These are phyloP conservation scores for Penicillium argentinense DNA, from an alignment of 495 filamentous ascomycete genomes.

Conservation along the genomic window DNA sequence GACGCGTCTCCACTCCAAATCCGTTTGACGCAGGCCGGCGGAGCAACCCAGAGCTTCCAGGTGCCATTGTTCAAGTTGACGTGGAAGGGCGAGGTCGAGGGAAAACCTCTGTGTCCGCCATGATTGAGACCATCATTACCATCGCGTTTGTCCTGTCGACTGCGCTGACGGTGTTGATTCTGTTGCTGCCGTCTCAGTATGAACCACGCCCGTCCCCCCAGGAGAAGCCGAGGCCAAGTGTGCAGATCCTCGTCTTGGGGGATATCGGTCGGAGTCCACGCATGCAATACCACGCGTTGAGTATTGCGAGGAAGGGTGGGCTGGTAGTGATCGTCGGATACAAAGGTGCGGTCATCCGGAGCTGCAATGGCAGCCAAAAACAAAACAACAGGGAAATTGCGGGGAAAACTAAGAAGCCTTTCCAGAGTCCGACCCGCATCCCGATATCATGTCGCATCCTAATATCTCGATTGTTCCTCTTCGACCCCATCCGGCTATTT, in stretches of 20 bases:
- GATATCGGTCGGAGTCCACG: constrained; percentile 95
- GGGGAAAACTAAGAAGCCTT: background rate
- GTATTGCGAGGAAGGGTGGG: constrained; percentile 80
- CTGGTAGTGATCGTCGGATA: constrained; percentile 88
- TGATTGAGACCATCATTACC: constrained; percentile 44
- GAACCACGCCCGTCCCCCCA: constrained; percentile 9
- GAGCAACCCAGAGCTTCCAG: too few species aligned
- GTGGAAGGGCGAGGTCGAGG: too few species aligned
- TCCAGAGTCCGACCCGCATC: constrained; percentile 68
- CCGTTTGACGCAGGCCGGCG: too few species aligned
- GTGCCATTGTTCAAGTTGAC: too few species aligned
- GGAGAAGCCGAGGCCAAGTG: constrained; percentile 34
- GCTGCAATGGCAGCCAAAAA: constrained; percentile 13
- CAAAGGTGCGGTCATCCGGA: too few species aligned
- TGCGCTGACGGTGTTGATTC: constrained; percentile 47
- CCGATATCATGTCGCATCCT: constrained; percentile 64
- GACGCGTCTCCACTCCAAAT: background rate
- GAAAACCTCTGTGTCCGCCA: too few species aligned
- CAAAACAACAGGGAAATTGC: background rate
- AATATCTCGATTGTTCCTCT: constrained; percentile 69
- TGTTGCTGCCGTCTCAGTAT: constrained; percentile 54
- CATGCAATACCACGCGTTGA: constrained; percentile 98
- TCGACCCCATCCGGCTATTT: constrained; percentile 55
- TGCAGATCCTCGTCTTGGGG: constrained; percentile 93
- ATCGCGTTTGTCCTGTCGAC: constrained; percentile 52